Evolutionary conservation across 1,284 basidiomycete species (phyloP), one percentile per base, ranked within the genome.

Genomic region (Volvariella volvacea): DNA sequence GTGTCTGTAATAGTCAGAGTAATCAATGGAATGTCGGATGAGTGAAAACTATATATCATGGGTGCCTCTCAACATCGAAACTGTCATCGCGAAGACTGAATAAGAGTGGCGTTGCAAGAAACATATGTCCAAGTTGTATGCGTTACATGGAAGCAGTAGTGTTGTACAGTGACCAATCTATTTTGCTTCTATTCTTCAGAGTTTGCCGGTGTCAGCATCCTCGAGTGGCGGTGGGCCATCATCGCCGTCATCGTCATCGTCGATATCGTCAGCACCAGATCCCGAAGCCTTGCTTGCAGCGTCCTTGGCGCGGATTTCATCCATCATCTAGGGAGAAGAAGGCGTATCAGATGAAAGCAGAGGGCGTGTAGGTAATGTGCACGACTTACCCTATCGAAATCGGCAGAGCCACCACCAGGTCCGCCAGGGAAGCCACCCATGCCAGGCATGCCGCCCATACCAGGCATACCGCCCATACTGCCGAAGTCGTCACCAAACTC

Each of bases 141-240:
- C 25, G 25, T 6, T 28, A 28, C 25, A 28, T 28, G 6, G 25
- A 6, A n/a, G 6, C 25, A 28, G 25, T 28, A 6, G 25, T 28
- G 25, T 28, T 28, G 12, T 28, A 28, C 25, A 28, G n/a, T n/a
- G n/a, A n/a, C n/a, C n/a, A n/a, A n/a, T n/a, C n/a, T n/a, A n/a
- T n/a, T n/a, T n/a, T n/a, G n/a, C n/a, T n/a, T n/a, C 12, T 28
- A 28, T 28, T 28, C 6, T 28, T 12, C 12, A 28, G 6, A 28
- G 15, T 36, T 15, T 7, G 6, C 7, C 7, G 6, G 6, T 16
- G 54, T 78, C 75, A 20, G 68, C 71, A 41, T 79, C 76, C 65
- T 89, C 87, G 39, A 89, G 78, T 52, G 86, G 82, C 48, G 87
- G 86, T 46, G 84, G 85, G 44, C 78, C 85, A 30, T 78, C 83